Conservation (phyloP, 371 early-diverging fungal genomes). For the Actinomucor elegans region DNA sequence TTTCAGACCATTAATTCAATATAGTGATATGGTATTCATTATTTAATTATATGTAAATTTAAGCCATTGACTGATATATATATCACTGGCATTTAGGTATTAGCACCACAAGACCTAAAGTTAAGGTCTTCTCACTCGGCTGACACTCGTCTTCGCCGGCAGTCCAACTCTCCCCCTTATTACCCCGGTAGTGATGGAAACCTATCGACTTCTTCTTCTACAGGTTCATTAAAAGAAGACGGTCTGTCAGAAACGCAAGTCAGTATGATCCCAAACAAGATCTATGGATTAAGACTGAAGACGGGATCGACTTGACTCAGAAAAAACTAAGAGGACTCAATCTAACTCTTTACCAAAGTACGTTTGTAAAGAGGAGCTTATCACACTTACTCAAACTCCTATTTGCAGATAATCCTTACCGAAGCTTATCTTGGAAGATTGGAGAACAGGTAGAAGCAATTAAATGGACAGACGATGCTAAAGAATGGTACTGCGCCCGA, state of each 20-base stretch:
- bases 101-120: constrained; percentile 6
- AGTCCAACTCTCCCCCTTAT: constrained; percentile 12
- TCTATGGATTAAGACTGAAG: constrained; percentile 1
- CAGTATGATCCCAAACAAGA: constrained; percentile 3
- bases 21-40: too few relatives aligned
- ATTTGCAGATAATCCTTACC: constrained; percentile 11
- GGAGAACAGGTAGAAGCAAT: constrained; percentile 47
- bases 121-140: constrained; percentile 17
- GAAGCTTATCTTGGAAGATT: constrained; percentile 19
- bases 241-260: background rate
- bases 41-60: background rate
- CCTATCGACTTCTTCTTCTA: constrained; percentile 18
- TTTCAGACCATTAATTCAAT: too few relatives aligned
- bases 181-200: constrained; percentile 18
- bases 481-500: constrained; percentile 46
- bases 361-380: too few relatives aligned
- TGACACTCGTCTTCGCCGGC: constrained; percentile 11
- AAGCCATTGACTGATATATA: background rate
- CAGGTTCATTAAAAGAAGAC: constrained; percentile 20
- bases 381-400: background rate
- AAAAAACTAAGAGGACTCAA: constrained; percentile 20
- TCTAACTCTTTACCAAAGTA: constrained; percentile 7
- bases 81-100: constrained; percentile 1
- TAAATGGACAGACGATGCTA: constrained; percentile 32
- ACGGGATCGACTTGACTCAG: constrained; percentile 10